These are phyloP conservation scores for Psilocybe cubensis DNA, from an alignment of 768 basidiomycete species.

Conservation along the genomic window DNA sequence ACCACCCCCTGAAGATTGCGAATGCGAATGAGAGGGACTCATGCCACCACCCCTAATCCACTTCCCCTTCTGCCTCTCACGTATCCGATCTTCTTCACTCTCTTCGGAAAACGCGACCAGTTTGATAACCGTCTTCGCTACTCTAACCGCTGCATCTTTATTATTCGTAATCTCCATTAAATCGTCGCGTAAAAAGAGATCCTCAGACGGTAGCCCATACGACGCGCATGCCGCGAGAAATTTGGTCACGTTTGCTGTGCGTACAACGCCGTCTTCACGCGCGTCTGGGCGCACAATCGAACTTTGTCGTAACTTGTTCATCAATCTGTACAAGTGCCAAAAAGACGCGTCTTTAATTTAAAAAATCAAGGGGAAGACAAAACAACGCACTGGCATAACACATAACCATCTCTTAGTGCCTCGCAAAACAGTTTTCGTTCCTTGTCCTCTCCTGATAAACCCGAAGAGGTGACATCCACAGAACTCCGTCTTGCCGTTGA, in stretches of 20 bases:
- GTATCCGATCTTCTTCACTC: constrained; percentile 30
- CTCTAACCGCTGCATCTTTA: constrained; percentile 61
- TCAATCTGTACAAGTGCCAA: constrained; percentile 57
- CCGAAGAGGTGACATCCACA: constrained; percentile 6
- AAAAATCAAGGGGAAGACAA: constrained; percentile 10
- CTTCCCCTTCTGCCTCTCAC: constrained; percentile 17
- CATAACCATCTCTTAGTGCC: constrained; percentile 80
- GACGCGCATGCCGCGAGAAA: constrained; percentile 78
- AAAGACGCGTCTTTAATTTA: neutral
- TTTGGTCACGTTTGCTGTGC: constrained; percentile 73
- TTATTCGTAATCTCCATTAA: constrained; percentile 59
- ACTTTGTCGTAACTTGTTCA: constrained; percentile 83
- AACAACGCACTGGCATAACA: constrained; percentile 84
- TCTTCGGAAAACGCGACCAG: constrained; percentile 66
- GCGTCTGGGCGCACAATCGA: constrained; percentile 69
- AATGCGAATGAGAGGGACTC: neutral
- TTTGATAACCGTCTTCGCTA: constrained; percentile 74
- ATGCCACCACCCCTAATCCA: constrained; percentile 13
- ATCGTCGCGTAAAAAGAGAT: constrained; percentile 71
- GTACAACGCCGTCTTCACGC: constrained; percentile 66
- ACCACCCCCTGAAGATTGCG: neutral
- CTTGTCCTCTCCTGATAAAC: constrained; percentile 56
- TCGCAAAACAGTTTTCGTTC: constrained; percentile 77
- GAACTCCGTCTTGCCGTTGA: constrained; percentile 33
- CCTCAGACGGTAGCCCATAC: constrained; percentile 63